Evolutionary conservation across 148 eudicot genomes (phyloP).

Genomic region (Dysphania ambrosioides): DNA sequence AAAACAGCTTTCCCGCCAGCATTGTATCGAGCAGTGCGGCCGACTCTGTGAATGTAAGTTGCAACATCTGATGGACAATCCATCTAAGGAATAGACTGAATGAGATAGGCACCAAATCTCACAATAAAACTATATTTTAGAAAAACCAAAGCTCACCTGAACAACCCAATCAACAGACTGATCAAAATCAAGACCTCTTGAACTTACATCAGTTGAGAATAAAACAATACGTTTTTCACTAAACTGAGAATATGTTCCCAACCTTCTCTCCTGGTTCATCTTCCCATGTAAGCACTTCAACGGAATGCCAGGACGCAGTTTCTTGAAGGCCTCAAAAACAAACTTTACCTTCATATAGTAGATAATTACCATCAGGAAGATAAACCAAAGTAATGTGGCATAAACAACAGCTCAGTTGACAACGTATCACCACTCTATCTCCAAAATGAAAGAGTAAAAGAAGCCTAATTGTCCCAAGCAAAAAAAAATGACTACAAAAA

Average conservation of each 20-base stretch:
- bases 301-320: constrained; percentile 91
- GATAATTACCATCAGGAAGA: background rate
- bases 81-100: constrained; percentile 43
- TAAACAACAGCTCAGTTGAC: background rate
- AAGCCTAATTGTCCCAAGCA: background rate
- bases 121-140: background rate
- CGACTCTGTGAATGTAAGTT: constrained; percentile 89
- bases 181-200: constrained; percentile 93
- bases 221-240: constrained; percentile 67
- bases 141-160: constrained; percentile 50
- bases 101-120: constrained; percentile 9
- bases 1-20: constrained; percentile 68
- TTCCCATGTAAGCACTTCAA: constrained; percentile 88
- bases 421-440: background rate
- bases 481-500: background rate
- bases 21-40: constrained; percentile 90
- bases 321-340: constrained; percentile 79
- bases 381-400: background rate
- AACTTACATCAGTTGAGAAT: constrained; percentile 79
- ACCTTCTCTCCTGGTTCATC: constrained; percentile 84
- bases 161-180: constrained; percentile 96
- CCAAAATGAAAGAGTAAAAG: background rate
- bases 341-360: constrained; percentile 55
- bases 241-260: constrained; percentile 71
- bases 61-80: constrained; percentile 89